These are phyloP conservation scores for Aspergillus egyptiacus DNA, from an alignment of 495 filamentous ascomycete species.

Conservation along the genomic window DNA sequence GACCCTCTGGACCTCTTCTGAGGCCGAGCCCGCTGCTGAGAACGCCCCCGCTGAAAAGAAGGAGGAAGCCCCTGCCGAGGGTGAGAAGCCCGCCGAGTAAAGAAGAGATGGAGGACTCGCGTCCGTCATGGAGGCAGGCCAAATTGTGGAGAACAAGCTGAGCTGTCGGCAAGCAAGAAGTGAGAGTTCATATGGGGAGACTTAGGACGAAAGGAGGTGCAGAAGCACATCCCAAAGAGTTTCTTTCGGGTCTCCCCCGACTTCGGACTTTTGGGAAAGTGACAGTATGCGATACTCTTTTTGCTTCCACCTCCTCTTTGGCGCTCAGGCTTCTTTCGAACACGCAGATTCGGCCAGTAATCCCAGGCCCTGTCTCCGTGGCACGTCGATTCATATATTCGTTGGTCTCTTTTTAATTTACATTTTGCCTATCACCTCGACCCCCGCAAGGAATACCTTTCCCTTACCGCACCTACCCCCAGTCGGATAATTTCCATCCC, in stretches of 20 bases:
- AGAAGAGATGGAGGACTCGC: constrained; percentile 37
- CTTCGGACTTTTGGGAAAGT: not conserved
- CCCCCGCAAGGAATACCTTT: constrained; percentile 28
- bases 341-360: constrained; percentile 3
- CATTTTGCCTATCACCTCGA: constrained; percentile 25
- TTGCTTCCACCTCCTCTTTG: not conserved
- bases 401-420: constrained; percentile 20
- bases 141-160: constrained; percentile 6
- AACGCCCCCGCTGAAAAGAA: constrained; percentile 54
- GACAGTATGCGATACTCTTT: not conserved
- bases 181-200: constrained; percentile 6
- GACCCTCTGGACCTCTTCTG: constrained; percentile 99
- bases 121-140: constrained; percentile 20
- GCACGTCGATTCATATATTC: constrained; percentile 18
- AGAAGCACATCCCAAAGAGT: not conserved
- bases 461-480: constrained; percentile 15
- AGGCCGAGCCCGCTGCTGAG: constrained; percentile 71
- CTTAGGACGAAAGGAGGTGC: not conserved
- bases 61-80: constrained; percentile 51
- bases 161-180: constrained; percentile 8
- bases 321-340: not conserved
- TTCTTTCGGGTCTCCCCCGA: not conserved
- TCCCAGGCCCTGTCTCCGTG: constrained; percentile 11
- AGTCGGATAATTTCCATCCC: constrained; percentile 13
- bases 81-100: constrained; percentile 57